Percentiles rank a stretch among this genome's conserved stretches.
Evolutionary conservation across 345 rosid genomes (phyloP).

Genomic region (Populus euphratica): DNA sequence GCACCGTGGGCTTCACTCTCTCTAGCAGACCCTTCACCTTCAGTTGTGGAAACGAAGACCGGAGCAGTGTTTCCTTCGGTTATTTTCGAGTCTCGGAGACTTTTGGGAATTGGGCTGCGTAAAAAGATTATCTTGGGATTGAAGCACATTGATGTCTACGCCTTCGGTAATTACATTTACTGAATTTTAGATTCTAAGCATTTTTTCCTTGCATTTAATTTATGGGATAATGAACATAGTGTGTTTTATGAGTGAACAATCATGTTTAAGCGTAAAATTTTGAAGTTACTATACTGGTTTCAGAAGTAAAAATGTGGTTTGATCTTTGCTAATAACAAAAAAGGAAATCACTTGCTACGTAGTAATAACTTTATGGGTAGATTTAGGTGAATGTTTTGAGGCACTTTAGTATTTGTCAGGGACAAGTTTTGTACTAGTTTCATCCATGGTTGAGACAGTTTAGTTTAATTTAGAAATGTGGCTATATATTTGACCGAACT

Average conservation of each 20-base stretch:
- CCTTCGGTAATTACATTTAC: constrained; percentile 47
- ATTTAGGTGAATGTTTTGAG: not conserved
- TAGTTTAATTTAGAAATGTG: too few species aligned
- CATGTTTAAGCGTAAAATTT: not conserved
- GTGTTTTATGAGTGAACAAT: not conserved
- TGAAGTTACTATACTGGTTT: not conserved
- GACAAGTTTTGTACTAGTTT: too few species aligned
- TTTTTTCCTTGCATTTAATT: not conserved
- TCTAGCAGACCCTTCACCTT: constrained; percentile 52
- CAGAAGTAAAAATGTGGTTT: not conserved
- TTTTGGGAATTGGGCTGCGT: constrained; percentile 78
- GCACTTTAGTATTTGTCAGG: not conserved
- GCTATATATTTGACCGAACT: too few species aligned
- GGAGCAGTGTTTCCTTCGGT: constrained; percentile 62
- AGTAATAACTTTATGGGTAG: not conserved
- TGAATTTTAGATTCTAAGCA: not conserved
- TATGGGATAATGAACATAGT: not conserved
- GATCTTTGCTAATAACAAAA: not conserved
- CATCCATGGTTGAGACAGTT: too few species aligned
- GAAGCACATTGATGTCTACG: constrained; percentile 82
- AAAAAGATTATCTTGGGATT: constrained; percentile 65
- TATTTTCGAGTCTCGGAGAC: constrained; percentile 45
- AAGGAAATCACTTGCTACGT: not conserved
- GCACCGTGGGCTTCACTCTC: constrained; percentile 61
- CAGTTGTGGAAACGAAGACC: constrained; percentile 57